Evolutionary conservation across 106 monocot species (phyloP).

Genomic region (Acorus gramineus): DNA sequence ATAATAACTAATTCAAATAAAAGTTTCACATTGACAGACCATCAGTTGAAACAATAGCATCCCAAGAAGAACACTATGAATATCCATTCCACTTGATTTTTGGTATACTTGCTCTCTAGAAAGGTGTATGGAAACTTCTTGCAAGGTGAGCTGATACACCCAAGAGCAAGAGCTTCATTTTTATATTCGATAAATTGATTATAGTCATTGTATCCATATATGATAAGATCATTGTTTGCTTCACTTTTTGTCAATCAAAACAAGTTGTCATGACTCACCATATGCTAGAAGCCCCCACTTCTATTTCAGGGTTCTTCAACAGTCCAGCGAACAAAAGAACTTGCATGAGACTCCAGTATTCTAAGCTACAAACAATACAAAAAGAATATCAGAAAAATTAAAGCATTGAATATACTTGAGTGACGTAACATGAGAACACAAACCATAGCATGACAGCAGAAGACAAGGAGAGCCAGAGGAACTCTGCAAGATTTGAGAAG

Average conservation of each 20-base stretch:
- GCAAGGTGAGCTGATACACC: too few species aligned
- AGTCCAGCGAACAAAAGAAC: conserved; percentile 29
- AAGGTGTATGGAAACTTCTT: too few species aligned
- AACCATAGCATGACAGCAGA: conserved; percentile 47
- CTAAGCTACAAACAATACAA: conserved; percentile 21
- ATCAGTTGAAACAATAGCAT: too few species aligned
- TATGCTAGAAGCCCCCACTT: conserved; percentile 34
- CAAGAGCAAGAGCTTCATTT: too few species aligned
- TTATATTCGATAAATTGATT: too few species aligned
- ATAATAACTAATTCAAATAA: neutral
- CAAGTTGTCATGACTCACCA: conserved; percentile 9
- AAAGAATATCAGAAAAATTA: neutral
- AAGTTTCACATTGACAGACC: neutral
- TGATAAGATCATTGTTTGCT: too few species aligned
- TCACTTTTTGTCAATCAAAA: too few species aligned
- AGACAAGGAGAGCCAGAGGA: conserved; percentile 22
- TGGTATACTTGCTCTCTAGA: too few species aligned
- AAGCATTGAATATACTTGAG: neutral
- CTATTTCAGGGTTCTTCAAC: conserved; percentile 24
- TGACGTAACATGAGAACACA: conserved; percentile 4
- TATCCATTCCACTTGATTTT: too few species aligned
- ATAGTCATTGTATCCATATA: too few species aligned
- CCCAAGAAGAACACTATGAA: too few species aligned
- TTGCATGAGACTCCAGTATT: conserved; percentile 25
- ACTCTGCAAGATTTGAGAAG: conserved; percentile 18